Conservation (phyloP, 2,329 filamentous ascomycete genomes). For the Emmonsiellopsis sp. region DNA sequence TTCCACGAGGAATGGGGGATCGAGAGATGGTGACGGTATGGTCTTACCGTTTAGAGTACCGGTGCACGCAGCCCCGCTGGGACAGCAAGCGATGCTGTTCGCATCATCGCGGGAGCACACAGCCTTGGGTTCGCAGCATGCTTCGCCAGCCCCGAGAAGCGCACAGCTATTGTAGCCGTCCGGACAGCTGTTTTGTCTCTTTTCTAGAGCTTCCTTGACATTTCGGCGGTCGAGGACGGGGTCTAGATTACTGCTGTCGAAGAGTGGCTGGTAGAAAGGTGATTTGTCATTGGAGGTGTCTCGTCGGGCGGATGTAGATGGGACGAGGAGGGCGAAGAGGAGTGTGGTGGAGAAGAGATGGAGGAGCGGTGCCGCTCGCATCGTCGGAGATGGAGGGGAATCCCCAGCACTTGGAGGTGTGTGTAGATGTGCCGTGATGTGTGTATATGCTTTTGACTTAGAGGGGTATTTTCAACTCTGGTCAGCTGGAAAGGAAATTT, state of each 20-base stretch:
- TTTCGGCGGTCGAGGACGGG: slow-evolving; percentile 2
- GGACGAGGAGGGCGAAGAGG: slow-evolving; percentile 5
- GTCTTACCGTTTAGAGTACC: slow-evolving; percentile 37
- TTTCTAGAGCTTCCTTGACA: slow-evolving; percentile 4
- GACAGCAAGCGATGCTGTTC: slow-evolving; percentile 54
- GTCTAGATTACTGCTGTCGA: slow-evolving; percentile 2
- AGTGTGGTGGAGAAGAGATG: neutral
- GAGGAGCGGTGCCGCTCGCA: slow-evolving; percentile 3
- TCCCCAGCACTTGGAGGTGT: neutral
- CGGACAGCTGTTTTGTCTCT: slow-evolving; percentile 36
- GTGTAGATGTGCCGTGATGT: neutral
- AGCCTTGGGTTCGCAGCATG: slow-evolving; percentile 47
- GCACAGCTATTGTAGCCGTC: slow-evolving; percentile 44
- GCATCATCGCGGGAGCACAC: slow-evolving; percentile 48
- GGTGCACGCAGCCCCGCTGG: slow-evolving; percentile 47
- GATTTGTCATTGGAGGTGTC: neutral
- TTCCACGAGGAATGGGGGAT: neutral
- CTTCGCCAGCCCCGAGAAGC: slow-evolving; percentile 40
- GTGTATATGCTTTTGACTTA: neutral
- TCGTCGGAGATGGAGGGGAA: neutral
- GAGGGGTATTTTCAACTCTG: neutral
- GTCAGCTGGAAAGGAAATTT: neutral
- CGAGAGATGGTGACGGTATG: neutral
- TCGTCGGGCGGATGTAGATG: neutral
- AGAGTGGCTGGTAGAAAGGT: slow-evolving; percentile 7